Percentiles rank a stretch among this genome's conserved stretches.
phyloP scores from a whole-genome alignment of 1,284 basidiomycete genomes.

The Malassezia cuniculi region DNA sequence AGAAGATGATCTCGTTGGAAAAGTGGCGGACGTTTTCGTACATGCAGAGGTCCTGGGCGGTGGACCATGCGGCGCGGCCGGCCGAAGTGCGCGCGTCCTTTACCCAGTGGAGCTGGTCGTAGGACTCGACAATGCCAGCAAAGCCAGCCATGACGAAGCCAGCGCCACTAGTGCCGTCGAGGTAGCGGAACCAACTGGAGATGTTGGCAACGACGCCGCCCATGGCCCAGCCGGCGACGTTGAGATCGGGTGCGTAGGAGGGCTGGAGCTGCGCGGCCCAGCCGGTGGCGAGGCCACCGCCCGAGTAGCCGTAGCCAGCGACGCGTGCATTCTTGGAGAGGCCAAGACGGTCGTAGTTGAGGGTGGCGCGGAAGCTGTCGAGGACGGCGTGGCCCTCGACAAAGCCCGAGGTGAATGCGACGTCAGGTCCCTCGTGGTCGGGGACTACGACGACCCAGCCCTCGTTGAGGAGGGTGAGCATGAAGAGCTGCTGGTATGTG shows the following conservation, averaged over 20 bases:
- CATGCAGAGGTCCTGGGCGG: slow-evolving; percentile 1
- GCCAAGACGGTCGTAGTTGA: slow-evolving; percentile 20
- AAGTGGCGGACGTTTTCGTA: slow-evolving; percentile 6
- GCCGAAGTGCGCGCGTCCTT: slow-evolving; percentile 14
- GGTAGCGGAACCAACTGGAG: slow-evolving; percentile 8
- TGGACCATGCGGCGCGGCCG: no score
- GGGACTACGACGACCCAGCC: slow-evolving; percentile 31
- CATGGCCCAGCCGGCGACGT: slow-evolving; percentile 25
- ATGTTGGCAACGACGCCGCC: slow-evolving; percentile 24
- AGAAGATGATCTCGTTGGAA: slow-evolving; percentile 16
- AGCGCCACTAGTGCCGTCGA: slow-evolving; percentile 23
- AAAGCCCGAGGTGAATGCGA: slow-evolving; percentile 28
- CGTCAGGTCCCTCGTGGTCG: slow-evolving; percentile 34
- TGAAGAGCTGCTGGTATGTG: slow-evolving; percentile 26
- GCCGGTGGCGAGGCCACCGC: slow-evolving; percentile 33
- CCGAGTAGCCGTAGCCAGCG: slow-evolving; percentile 33
- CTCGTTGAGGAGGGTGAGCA: slow-evolving; percentile 23
- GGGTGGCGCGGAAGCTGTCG: slow-evolving; percentile 27
- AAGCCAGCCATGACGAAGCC: slow-evolving; percentile 27
- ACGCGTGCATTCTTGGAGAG: slow-evolving; percentile 19
- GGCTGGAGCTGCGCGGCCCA: slow-evolving; percentile 32
- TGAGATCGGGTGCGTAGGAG: slow-evolving; percentile 25
- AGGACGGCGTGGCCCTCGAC: slow-evolving; percentile 27
- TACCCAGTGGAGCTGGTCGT: slow-evolving; percentile 26
- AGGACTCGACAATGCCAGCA: slow-evolving; percentile 25